phyloP scores from a whole-genome alignment of 2,329 filamentous ascomycete species.

The Talaromyces sp. region DNA sequence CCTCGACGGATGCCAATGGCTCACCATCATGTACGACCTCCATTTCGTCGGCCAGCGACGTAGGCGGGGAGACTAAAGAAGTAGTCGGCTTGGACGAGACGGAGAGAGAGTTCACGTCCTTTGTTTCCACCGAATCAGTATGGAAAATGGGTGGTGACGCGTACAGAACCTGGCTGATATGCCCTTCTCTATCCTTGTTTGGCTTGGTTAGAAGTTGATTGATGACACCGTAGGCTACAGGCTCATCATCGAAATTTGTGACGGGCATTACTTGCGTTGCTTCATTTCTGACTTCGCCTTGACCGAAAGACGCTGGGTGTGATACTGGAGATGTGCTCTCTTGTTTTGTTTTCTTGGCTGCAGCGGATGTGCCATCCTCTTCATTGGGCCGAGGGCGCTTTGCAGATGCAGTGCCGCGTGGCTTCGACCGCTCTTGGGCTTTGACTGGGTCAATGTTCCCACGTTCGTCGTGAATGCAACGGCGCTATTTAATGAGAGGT shows the following conservation, averaged over 20 bases:
- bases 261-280: conserved; percentile 18
- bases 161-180: conserved; percentile 34
- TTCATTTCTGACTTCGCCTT: conserved; percentile 19
- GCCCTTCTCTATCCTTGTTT: conserved; percentile 18
- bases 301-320: conserved; percentile 24
- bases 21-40: conserved; percentile 38
- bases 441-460: conserved; percentile 67
- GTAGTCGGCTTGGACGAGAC: conserved; percentile 36
- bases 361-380: conserved; percentile 30
- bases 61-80: conserved; percentile 49
- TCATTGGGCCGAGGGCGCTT: conserved; percentile 56
- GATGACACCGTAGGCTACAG: conserved; percentile 6
- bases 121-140: conserved; percentile 34
- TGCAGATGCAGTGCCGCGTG: conserved; percentile 58
- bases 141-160: conserved; percentile 43
- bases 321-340: conserved; percentile 34
- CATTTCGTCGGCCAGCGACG: conserved; percentile 46
- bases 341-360: conserved; percentile 40
- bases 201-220: conserved; percentile 16
- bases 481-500: conserved; percentile 50
- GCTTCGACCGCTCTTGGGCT: conserved; percentile 62
- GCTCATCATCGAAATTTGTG: conserved; percentile 16
- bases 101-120: conserved; percentile 30
- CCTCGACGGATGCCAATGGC: conserved; percentile 32
- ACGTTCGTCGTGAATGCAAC: conserved; percentile 68